Evolutionary conservation across 176 grass and related monocot species (phyloP).

Genomic region (Hsuehochloa calcarea): DNA sequence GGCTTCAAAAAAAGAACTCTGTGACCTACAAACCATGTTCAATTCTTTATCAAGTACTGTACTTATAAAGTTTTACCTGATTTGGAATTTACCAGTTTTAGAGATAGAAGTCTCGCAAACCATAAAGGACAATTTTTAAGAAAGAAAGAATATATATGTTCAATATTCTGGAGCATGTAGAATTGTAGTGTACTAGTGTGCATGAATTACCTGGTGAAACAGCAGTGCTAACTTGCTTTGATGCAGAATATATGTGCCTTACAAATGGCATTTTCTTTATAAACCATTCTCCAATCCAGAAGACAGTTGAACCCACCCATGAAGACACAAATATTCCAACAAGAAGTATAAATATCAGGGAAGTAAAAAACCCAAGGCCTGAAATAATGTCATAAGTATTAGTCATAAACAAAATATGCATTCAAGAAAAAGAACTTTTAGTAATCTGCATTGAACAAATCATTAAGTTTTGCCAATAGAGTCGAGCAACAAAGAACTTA

Average conservation of each 20-base stretch:
- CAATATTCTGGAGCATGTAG: not conserved
- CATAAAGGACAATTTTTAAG: not conserved
- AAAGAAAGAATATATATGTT: not conserved
- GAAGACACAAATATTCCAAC: conserved; percentile 99
- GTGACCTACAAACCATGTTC: not conserved
- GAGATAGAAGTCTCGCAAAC: not conserved
- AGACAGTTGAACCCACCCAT: conserved; percentile 84
- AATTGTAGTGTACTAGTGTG: not conserved
- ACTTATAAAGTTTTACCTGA: not conserved
- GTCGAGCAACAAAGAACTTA: not conserved
- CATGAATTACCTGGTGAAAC: conserved; percentile 83
- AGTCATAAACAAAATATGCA: not conserved
- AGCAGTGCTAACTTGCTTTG: conserved; percentile 97
- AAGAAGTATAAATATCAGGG: conserved; percentile 87
- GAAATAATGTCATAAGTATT: conserved; percentile 30
- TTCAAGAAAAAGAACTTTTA: conserved; percentile 27
- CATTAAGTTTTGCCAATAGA: not conserved
- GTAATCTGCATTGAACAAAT: not conserved
- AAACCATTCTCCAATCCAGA: conserved; percentile 97
- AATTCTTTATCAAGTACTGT: conserved; percentile 9
- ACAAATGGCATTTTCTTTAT: conserved; percentile 93
- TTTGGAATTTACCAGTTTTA: not conserved
- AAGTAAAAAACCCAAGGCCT: conserved; percentile 99
- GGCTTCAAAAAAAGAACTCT: not conserved
- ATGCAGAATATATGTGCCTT: conserved; percentile 96